These are phyloP conservation scores for Salix suchowensis DNA, from an alignment of 345 rosid species.

Conservation along the genomic window DNA sequence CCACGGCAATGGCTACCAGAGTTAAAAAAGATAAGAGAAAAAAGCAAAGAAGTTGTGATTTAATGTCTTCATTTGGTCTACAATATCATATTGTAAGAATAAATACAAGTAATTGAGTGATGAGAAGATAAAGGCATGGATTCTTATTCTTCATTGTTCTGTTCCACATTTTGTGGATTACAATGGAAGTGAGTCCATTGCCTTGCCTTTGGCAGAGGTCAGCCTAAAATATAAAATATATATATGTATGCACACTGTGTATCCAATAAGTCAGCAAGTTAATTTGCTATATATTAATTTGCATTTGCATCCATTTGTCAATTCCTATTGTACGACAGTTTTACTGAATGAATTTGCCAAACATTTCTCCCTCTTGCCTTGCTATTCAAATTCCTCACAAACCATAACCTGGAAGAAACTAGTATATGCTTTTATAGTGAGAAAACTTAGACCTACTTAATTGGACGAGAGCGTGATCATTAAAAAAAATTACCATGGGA, in stretches of 20 bases:
- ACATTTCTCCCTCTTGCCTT: neutral
- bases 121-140: constrained; percentile 11
- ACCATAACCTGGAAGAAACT: neutral
- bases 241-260: neutral
- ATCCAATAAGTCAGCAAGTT: neutral
- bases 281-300: neutral
- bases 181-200: constrained; percentile 17
- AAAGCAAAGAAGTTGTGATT: constrained; percentile 1
- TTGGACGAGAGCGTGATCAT: too few relatives aligned
- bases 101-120: constrained; percentile 19
- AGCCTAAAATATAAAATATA: neutral
- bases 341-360: neutral
- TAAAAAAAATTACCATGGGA: too few relatives aligned
- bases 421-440: too few relatives aligned
- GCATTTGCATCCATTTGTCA: neutral
- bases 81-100: neutral
- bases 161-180: constrained; percentile 19
- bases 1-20: constrained; percentile 33
- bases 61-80: constrained; percentile 2
- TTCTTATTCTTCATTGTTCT: constrained; percentile 32
- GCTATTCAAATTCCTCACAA: neutral
- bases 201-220: neutral
- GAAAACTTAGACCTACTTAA: too few relatives aligned
- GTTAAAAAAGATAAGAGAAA: neutral
- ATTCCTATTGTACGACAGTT: neutral